These are phyloP conservation scores for Phaseolus coccineus DNA, from an alignment of 331 rosid genomes.

Conservation along the genomic window DNA sequence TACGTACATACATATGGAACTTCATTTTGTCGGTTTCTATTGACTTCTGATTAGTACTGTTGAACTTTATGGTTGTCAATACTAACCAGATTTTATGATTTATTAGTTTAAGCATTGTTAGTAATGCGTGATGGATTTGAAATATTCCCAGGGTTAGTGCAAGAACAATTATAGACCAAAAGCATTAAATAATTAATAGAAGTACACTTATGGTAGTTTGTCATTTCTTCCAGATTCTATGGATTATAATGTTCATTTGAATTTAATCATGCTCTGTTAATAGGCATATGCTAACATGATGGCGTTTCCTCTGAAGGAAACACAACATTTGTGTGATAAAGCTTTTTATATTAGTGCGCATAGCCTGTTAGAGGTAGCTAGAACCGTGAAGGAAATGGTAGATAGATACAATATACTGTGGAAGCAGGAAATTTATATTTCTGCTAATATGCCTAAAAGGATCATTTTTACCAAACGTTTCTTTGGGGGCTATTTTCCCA, in stretches of 20 bases:
- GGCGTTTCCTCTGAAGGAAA: slow-evolving; percentile 54
- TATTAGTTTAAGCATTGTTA: slow-evolving; percentile 40
- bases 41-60: slow-evolving; percentile 37
- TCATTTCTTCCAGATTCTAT: slow-evolving; percentile 57
- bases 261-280: slow-evolving; percentile 56
- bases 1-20: slow-evolving; percentile 32
- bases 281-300: slow-evolving; percentile 56
- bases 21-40: slow-evolving; percentile 47
- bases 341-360: slow-evolving; percentile 37
- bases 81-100: slow-evolving; percentile 39
- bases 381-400: slow-evolving; percentile 41
- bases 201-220: slow-evolving; percentile 46
- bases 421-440: slow-evolving; percentile 11
- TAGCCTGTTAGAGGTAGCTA: slow-evolving; percentile 26
- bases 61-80: slow-evolving; percentile 51
- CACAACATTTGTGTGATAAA: slow-evolving; percentile 43
- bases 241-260: slow-evolving; percentile 53
- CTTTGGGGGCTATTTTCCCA: too few species aligned
- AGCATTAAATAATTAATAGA: slow-evolving; percentile 36
- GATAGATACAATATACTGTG: neutral
- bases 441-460: neutral
- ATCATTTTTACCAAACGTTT: too few species aligned
- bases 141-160: slow-evolving; percentile 58
- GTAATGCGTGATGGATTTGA: slow-evolving; percentile 49
- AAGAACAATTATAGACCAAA: slow-evolving; percentile 52